These are phyloP conservation scores for Discostella stelligeroides DNA, from an alignment of 108 stramenopile genomes.

Conservation along the genomic window DNA sequence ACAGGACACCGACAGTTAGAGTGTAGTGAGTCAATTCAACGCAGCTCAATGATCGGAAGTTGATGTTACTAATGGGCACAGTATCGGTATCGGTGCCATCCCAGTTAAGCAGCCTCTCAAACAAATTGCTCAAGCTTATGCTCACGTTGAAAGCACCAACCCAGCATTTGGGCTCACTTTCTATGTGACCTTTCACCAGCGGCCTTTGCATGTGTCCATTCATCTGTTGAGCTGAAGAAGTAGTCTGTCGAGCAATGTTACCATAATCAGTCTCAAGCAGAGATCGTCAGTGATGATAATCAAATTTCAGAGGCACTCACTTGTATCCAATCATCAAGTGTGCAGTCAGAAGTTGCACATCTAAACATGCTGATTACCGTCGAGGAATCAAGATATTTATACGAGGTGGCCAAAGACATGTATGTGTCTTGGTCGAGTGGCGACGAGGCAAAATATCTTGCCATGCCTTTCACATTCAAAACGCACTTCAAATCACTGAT, in stretches of 20 bases:
- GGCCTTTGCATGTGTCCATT: slow-evolving; percentile 79
- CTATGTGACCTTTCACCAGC: slow-evolving; percentile 75
- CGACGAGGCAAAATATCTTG: slow-evolving; percentile 70
- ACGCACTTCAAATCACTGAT: slow-evolving; percentile 94
- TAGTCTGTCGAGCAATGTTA: slow-evolving; percentile 54
- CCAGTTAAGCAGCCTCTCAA: slow-evolving; percentile 82
- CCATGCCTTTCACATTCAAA: slow-evolving; percentile 89
- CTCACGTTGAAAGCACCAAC: slow-evolving; percentile 92
- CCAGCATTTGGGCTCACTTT: slow-evolving; percentile 86
- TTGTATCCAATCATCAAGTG: slow-evolving; percentile 41
- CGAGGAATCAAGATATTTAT: background rate
- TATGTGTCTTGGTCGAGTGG: background rate
- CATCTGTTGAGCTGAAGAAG: slow-evolving; percentile 79
- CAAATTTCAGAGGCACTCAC: slow-evolving; percentile 24
- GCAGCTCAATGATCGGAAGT: slow-evolving; percentile 53
- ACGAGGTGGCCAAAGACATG: background rate
- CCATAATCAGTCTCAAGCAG: background rate
- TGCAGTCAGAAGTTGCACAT: slow-evolving; percentile 7
- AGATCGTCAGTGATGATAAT: background rate
- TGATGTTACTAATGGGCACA: slow-evolving; percentile 51
- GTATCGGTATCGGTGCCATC: slow-evolving; percentile 72
- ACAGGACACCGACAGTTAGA: slow-evolving; percentile 54
- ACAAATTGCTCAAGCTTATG: slow-evolving; percentile 81
- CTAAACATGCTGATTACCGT: background rate
- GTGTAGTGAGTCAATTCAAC: slow-evolving; percentile 67